Conservation (phyloP, 169 alveolate species). For the Cryptosporidium viatorum region DNA sequence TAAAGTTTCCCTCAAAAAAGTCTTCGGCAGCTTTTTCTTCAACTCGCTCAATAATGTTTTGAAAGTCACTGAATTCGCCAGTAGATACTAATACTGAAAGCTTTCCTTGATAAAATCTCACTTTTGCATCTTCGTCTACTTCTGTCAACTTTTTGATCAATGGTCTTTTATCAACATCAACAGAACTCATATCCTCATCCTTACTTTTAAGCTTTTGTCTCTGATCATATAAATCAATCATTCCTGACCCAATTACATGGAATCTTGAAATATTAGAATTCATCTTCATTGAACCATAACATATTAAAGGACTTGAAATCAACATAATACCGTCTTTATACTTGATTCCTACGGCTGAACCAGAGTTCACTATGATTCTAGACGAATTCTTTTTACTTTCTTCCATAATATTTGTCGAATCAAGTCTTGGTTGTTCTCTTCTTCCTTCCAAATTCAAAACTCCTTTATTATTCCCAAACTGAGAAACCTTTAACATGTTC, state of each 20-base stretch:
- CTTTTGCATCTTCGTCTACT: constrained; percentile 25
- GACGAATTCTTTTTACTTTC: constrained; percentile 39
- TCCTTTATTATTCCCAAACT: background rate
- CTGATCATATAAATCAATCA: constrained; percentile 20
- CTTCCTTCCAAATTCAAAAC: background rate
- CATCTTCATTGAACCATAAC: constrained; percentile 64
- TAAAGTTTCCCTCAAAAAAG: constrained; percentile 40
- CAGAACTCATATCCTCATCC: constrained; percentile 36
- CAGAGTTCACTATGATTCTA: constrained; percentile 56
- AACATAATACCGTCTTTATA: constrained; percentile 63
- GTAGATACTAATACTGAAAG: constrained; percentile 32
- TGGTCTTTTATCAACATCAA: constrained; percentile 15
- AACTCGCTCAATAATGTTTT: constrained; percentile 36
- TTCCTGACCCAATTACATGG: constrained; percentile 61
- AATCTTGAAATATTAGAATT: constrained; percentile 51
- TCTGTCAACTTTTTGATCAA: constrained; percentile 20
- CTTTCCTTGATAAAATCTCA: constrained; percentile 38
- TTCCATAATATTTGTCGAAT: background rate
- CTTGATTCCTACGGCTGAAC: constrained; percentile 62
- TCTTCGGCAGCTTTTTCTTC: constrained; percentile 56
- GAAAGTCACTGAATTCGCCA: constrained; percentile 69
- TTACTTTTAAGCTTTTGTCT: constrained; percentile 4
- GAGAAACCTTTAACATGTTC: constrained; percentile 3
- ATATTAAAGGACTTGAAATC: constrained; percentile 51
- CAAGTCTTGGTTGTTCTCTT: background rate